Base-by-base conservation (phyloP, 495 filamentous ascomycete species). In the Penicillium goetzii region DNA sequence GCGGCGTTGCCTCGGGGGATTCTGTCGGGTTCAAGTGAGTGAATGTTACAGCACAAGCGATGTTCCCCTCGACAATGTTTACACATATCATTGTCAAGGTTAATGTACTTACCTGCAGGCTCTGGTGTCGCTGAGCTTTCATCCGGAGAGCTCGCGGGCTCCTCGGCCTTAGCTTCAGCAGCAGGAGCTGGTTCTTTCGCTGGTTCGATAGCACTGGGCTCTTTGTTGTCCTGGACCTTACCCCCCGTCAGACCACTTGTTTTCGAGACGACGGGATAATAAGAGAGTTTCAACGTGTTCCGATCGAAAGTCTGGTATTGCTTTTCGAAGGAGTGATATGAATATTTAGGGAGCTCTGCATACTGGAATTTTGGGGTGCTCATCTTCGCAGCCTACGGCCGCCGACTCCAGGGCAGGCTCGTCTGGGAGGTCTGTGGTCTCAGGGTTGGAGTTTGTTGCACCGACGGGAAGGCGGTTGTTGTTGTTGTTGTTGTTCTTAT, bases 301-400 rank as follows among this genome's bases (percentile, higher is more conserved):
- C 55, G 72, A 62, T 83, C 74, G 64, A 72, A 79, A 43, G 75
- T 74, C 67, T 80, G 76, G 64, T 80, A 81, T 49, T 70, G 70
- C 76, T 68, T 58, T 36, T 74, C 67, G 66, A 77, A 69, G 45
- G 60, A 69, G 59, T 79, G 74, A 69, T 81, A 81, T 49, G 74
- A 33, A 70, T 70, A 81, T 49, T 60, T 59, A 62, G 79, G 74
- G 69, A 80, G 56, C 43, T 72, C 28, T 70, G 79, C 80, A 76
- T 83, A 83, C 77, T 78, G 66, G 71, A 68, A 71, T 49, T 73
- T 62, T n/a, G 25, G 26, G 36, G 49, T n/a, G 47, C 50, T 67
- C 76, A 80, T 80, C 70, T 71, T 78, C 70, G 55, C 56, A 66
- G 56, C 65, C 63, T 69, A 65, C 70, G 65, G 71, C 68, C 63